Evolutionary conservation across 1,139 yeast species (phyloP).

Genomic region (Zygosaccharomyces pseudobailii): DNA sequence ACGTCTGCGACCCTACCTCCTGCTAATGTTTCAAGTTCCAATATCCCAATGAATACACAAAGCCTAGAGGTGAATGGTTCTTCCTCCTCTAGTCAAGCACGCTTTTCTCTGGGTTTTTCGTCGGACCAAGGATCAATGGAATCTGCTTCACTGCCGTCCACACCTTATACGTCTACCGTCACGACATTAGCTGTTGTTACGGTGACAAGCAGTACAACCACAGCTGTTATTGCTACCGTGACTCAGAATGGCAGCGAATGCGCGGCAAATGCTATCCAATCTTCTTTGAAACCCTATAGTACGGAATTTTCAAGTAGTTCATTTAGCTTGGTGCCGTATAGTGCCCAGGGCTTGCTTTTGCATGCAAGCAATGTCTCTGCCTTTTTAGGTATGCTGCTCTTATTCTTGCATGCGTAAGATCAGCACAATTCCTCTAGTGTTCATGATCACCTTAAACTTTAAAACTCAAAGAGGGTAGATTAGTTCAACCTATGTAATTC

Average conservation of each 20-base stretch:
- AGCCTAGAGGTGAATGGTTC: background rate
- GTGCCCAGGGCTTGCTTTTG: background rate
- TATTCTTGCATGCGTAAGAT: background rate
- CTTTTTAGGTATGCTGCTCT: background rate
- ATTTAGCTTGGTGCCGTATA: background rate
- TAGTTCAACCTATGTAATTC: too few relatives aligned
- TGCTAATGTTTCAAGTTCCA: background rate
- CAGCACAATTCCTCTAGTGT: too few relatives aligned
- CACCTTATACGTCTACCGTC: background rate
- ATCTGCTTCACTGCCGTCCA: background rate
- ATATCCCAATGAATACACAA: background rate
- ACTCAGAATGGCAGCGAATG: background rate
- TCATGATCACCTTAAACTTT: too few relatives aligned
- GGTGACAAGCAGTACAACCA: background rate
- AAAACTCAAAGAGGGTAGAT: too few relatives aligned
- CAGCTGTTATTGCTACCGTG: background rate
- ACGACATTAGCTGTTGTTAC: background rate
- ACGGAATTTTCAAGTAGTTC: background rate
- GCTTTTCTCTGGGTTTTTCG: background rate
- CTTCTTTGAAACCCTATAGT: background rate
- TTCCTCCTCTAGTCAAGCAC: background rate
- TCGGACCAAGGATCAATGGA: constrained; percentile 1
- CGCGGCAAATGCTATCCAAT: background rate
- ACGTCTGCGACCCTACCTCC: background rate
- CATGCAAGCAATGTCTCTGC: background rate